phyloP scores from a whole-genome alignment of 2,329 filamentous ascomycete genomes.

The Fusarium secorum region DNA sequence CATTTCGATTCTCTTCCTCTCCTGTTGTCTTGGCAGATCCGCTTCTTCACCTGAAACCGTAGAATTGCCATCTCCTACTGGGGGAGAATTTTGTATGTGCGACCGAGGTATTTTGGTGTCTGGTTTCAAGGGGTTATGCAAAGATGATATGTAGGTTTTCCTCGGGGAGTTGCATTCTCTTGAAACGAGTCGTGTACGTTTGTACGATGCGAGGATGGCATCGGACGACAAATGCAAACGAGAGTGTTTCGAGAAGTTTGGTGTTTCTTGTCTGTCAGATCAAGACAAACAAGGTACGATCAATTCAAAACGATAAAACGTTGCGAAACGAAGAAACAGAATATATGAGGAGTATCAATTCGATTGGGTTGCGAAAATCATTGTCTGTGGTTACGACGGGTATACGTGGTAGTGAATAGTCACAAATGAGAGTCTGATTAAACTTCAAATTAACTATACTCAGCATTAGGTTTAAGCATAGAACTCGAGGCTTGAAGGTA shows the following conservation, averaged over 20 bases:
- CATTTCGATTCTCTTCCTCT: neutral
- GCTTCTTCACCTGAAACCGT: slow-evolving; percentile 30
- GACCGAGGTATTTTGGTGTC: neutral
- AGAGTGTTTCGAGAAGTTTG: slow-evolving; percentile 17
- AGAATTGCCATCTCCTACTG: slow-evolving; percentile 23
- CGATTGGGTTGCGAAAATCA: neutral
- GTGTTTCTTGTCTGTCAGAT: slow-evolving; percentile 2
- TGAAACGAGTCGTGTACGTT: slow-evolving; percentile 10
- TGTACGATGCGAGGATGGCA: neutral
- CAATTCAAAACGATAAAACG: neutral
- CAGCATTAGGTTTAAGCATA: slow-evolving; percentile 12
- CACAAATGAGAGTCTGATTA: neutral
- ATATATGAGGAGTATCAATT: neutral
- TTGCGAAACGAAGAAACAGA: neutral
- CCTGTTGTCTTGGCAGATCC: neutral
- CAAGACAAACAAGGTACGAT: neutral
- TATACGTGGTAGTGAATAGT: neutral
- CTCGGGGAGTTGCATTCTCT: neutral
- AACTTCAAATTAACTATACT: neutral
- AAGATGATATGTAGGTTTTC: neutral
- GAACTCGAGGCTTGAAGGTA: neutral
- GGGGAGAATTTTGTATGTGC: slow-evolving; percentile 17
- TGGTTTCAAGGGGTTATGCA: slow-evolving; percentile 20
- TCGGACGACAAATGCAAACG: slow-evolving; percentile 13
- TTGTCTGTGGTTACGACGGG: neutral